Evolutionary conservation across 768 basidiomycete genomes (phyloP), one percentile per base, ranked within the genome.

Genomic region (Phanerochaete carnosa): DNA sequence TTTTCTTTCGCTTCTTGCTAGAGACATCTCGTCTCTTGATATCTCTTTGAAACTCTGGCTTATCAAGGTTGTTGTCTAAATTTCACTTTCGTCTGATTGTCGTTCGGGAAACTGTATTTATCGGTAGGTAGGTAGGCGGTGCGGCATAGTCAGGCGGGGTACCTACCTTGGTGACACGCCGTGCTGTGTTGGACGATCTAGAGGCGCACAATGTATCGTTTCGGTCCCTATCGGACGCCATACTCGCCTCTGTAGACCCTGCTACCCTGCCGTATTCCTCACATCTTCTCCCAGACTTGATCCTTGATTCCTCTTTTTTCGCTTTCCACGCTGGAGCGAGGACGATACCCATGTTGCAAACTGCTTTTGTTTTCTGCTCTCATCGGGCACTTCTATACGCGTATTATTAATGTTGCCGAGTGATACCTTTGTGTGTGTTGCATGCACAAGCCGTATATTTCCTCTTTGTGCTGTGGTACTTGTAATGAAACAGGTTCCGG

Each of bases 61-160:
- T 23, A 57, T 57, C 33, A 16, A 29, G n/a, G 25, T 51, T 51
- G 32, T 37, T 33, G 30, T 43, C 23, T 35, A 19, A 43, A 4
- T 43, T 19, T 43, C 19, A 51, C 47, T 33, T 51, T 22, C n/a
- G 30, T 32, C 39, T 54, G 52, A 47, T 15, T 58, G 29, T 45
- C 57, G 47, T 45, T 28, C 47, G 46, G 57, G 56, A 46, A 49
- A 45, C 19, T 58, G 57, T 58, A 58, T 58, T 58, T 58, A 58
- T 58, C 45, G 57, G 49, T 58, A 43, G 57, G 33, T 35, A 49
- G 47, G 47, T 19, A 46, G 8, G 45, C 47, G 47, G 23, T 29
- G 47, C 28, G 25, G 47, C 16, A 19, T 19, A 19, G 39, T 19
- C 4, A 4, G 8, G 39, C 19, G 39, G 5, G 39, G 39, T 19